phyloP scores from a whole-genome alignment of 768 basidiomycete species.

The Rhizopogon vinicolor region DNA sequence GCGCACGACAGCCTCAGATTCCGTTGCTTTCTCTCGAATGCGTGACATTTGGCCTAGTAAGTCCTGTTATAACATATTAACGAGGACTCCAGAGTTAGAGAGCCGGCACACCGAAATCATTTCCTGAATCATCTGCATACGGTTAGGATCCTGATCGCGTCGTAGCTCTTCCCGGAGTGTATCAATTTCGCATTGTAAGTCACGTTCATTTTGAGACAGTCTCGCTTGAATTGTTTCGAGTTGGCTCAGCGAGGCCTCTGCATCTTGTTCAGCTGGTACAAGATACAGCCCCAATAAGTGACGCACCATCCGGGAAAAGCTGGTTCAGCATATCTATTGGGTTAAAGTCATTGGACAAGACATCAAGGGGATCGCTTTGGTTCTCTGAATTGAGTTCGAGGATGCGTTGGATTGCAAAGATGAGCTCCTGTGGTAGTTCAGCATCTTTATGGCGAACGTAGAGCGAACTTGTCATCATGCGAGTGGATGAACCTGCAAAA shows the following conservation, averaged over 20 bases:
- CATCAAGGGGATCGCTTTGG: constrained; percentile 52
- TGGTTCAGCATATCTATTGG: constrained; percentile 49
- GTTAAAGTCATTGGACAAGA: constrained; percentile 52
- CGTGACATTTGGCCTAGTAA: constrained; percentile 92
- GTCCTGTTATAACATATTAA: constrained; percentile 48
- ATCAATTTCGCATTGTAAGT: constrained; percentile 70
- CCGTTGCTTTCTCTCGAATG: constrained; percentile 94
- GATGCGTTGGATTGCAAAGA: constrained; percentile 67
- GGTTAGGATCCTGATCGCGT: constrained; percentile 78
- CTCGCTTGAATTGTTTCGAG: constrained; percentile 67
- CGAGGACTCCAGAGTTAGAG: constrained; percentile 2
- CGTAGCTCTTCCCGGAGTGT: constrained; percentile 61
- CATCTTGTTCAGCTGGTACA: not conserved
- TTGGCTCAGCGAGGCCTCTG: constrained; percentile 74
- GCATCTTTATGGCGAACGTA: constrained; percentile 22
- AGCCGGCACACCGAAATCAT: constrained; percentile 78
- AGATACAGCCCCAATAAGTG: constrained; percentile 1
- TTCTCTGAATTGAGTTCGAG: constrained; percentile 47
- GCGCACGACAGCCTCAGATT: constrained; percentile 93
- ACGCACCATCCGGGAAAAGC: constrained; percentile 77
- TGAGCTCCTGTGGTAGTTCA: constrained; percentile 61
- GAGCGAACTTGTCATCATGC: not conserved
- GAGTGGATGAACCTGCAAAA: not conserved
- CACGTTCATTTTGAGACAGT: constrained; percentile 63
- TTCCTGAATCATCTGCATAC: constrained; percentile 90